Conservation (phyloP, 306 rosid genomes). For the Medicago lupulina region DNA sequence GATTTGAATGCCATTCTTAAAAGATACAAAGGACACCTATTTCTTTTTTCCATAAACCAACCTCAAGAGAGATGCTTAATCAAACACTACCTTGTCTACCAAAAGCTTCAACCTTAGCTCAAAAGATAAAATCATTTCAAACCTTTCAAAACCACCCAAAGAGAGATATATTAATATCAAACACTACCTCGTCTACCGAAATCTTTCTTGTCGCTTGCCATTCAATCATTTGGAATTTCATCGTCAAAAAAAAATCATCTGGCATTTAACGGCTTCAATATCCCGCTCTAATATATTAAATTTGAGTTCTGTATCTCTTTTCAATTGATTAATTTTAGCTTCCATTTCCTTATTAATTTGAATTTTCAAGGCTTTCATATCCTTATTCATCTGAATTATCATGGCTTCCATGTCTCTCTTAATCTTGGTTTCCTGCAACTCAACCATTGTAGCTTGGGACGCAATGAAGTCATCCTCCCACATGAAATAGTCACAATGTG, state of each 20-base stretch:
- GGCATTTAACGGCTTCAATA: not conserved
- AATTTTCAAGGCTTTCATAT: not conserved
- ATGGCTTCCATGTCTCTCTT: not conserved
- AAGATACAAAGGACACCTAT: no score
- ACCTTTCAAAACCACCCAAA: no score
- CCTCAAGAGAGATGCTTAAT: no score
- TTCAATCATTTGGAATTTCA: not conserved
- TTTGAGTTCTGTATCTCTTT: not conserved
- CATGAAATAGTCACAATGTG: slow-evolving; percentile 7
- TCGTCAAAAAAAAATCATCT: no score
- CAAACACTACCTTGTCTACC: no score
- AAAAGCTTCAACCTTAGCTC: no score
- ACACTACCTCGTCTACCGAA: no score
- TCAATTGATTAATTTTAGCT: not conserved
- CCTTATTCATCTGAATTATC: not conserved
- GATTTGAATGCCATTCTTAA: no score
- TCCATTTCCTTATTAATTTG: not conserved
- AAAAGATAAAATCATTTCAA: no score
- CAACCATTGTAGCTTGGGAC: not conserved
- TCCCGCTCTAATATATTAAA: not conserved
- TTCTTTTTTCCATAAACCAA: no score
- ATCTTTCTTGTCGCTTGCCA: not conserved
- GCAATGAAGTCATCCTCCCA: slow-evolving; percentile 2
- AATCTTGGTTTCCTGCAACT: not conserved
- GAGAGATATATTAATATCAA: no score